Percentiles rank a stretch among this genome's conserved stretches.
These are phyloP conservation scores for Elsinoe necatrix DNA, from an alignment of 2,329 filamentous ascomycete species.

Conservation along the genomic window DNA sequence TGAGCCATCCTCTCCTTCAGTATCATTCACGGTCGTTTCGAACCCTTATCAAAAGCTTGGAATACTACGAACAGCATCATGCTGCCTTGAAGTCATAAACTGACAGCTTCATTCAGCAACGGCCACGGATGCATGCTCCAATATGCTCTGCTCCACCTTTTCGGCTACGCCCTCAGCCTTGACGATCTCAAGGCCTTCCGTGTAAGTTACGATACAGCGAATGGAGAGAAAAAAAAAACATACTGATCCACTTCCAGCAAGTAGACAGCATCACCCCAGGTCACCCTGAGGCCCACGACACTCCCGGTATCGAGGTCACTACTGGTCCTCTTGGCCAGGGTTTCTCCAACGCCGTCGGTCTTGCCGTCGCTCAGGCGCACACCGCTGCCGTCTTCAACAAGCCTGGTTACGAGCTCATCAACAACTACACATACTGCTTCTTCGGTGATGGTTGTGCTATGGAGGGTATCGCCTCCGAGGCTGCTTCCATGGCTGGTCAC, in stretches of 20 bases:
- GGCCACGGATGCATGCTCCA: slow-evolving; percentile 99
- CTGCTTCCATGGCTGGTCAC: slow-evolving; percentile 85
- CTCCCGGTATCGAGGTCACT: slow-evolving; percentile 93
- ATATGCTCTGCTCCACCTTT: slow-evolving; percentile 95
- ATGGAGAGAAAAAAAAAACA: slow-evolving; percentile 41
- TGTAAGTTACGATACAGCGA: slow-evolving; percentile 48
- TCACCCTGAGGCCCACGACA: slow-evolving; percentile 94
- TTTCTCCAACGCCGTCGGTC: slow-evolving; percentile 93
- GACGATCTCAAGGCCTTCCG: slow-evolving; percentile 96
- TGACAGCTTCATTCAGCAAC: slow-evolving; percentile 53
- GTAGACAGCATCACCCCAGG: slow-evolving; percentile 79
- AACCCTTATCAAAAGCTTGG: slow-evolving; percentile 3
- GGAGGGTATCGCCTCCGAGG: slow-evolving; percentile 95
- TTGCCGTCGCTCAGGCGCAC: slow-evolving; percentile 93
- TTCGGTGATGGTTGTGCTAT: slow-evolving; percentile 97
- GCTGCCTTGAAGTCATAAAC: neutral
- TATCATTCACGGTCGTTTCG: neutral
- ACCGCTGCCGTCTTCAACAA: slow-evolving; percentile 92
- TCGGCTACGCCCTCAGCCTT: slow-evolving; percentile 76
- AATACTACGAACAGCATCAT: neutral
- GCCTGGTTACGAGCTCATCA: slow-evolving; percentile 78
- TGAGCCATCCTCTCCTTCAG: slow-evolving; percentile 44
- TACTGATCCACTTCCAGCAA: slow-evolving; percentile 45
- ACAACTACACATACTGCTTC: slow-evolving; percentile 97
- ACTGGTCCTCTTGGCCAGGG: slow-evolving; percentile 96